These are phyloP conservation scores for Haematococcus lacustris DNA, from an alignment of 139 green algal genomes.

Conservation along the genomic window DNA sequence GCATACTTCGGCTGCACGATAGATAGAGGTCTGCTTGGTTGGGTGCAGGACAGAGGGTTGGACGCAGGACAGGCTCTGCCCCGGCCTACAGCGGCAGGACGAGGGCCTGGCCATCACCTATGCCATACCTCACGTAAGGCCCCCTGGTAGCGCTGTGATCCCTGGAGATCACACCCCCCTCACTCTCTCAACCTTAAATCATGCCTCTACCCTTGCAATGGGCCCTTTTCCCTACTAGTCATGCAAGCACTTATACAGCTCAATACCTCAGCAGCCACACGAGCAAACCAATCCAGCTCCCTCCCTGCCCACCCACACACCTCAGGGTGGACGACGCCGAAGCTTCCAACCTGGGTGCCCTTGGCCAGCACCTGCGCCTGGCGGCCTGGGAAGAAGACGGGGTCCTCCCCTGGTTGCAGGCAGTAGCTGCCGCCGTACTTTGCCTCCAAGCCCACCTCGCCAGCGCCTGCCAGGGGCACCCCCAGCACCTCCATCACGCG, in stretches of 20 bases:
- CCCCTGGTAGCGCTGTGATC: neutral
- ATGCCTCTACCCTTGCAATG: too few relatives aligned
- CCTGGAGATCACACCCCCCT: too few relatives aligned
- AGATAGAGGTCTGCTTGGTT: too few relatives aligned
- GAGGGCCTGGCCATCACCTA: too few relatives aligned
- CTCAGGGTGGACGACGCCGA: slow-evolving; percentile 94
- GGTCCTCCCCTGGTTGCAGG: slow-evolving; percentile 56
- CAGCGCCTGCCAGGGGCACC: slow-evolving; percentile 36
- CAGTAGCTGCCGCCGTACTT: slow-evolving; percentile 52
- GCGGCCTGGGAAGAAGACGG: slow-evolving; percentile 79
- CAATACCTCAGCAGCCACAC: neutral
- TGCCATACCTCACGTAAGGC: neutral
- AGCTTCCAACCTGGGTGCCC: slow-evolving; percentile 44
- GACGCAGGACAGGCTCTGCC: too few relatives aligned
- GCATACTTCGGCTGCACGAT: too few relatives aligned
- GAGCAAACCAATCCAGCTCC: neutral
- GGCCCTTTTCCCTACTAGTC: too few relatives aligned
- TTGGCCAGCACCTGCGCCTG: slow-evolving; percentile 43
- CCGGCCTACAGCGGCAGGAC: too few relatives aligned
- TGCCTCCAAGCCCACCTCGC: slow-evolving; percentile 6
- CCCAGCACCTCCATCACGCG: slow-evolving; percentile 89
- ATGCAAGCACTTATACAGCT: neutral
- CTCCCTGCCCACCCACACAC: slow-evolving; percentile 17
- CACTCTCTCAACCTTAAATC: too few relatives aligned
- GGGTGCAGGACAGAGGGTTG: too few relatives aligned